These are phyloP conservation scores for Hypoxylon sp. DNA, from an alignment of 2,329 filamentous ascomycete genomes.

Conservation along the genomic window DNA sequence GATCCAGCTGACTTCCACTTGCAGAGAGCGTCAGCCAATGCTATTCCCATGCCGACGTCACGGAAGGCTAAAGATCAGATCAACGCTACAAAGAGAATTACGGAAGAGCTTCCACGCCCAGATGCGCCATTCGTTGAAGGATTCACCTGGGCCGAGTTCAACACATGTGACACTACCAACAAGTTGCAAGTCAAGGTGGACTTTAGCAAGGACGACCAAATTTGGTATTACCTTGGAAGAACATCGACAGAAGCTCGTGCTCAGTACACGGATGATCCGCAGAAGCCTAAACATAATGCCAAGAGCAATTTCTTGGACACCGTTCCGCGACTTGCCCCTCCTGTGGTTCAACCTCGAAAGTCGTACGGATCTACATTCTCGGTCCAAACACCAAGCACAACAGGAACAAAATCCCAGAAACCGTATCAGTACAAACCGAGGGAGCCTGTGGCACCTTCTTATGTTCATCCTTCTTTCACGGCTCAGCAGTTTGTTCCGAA, in stretches of 20 bases:
- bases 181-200: constrained; percentile 78
- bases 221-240: constrained; percentile 91
- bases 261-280: constrained; percentile 87
- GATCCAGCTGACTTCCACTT: constrained; percentile 79
- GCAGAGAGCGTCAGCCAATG: constrained; percentile 80
- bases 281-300: constrained; percentile 71
- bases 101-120: constrained; percentile 73
- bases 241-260: constrained; percentile 90
- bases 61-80: constrained; percentile 75
- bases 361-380: constrained; percentile 51
- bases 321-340: constrained; percentile 66
- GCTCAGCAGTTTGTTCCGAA: constrained; percentile 57
- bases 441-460: constrained; percentile 48
- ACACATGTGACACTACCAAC: constrained; percentile 71
- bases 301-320: constrained; percentile 82
- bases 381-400: constrained; percentile 37
- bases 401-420: constrained; percentile 50
- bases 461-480: constrained; percentile 52
- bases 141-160: constrained; percentile 85
- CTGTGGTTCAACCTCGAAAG: constrained; percentile 48
- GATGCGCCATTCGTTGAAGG: constrained; percentile 78
- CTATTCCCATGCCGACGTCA: constrained; percentile 77
- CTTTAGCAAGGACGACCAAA: constrained; percentile 77
- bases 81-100: constrained; percentile 73
- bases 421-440: constrained; percentile 57